Percentiles rank a stretch among this genome's conserved stretches.
Evolutionary conservation across 805 yeast species (phyloP).

Genomic region (Saccharomycopsis fermentans): DNA sequence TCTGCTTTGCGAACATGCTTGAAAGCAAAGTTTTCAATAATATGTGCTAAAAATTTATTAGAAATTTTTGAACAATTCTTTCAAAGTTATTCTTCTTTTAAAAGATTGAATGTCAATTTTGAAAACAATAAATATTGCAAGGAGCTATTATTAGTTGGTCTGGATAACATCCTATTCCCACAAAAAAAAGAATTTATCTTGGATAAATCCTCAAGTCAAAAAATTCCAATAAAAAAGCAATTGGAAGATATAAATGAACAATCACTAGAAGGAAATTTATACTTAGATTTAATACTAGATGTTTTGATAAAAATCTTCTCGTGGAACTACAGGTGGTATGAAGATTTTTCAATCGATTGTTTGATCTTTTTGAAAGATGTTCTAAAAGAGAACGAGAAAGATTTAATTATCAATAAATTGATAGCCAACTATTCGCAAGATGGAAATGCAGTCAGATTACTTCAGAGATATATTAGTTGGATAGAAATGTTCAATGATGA

Average conservation of each 20-base stretch:
- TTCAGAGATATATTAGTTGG: conserved; percentile 18
- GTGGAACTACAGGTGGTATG: conserved; percentile 60
- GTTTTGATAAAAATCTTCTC: conserved; percentile 41
- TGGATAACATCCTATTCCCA: conserved; percentile 13
- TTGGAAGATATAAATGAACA: conserved; percentile 15
- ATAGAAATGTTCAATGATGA: conserved; percentile 17
- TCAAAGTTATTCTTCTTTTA: conserved; percentile 21
- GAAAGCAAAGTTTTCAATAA: conserved; percentile 51
- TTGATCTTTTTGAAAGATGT: conserved; percentile 36
- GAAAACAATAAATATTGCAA: conserved; percentile 12
- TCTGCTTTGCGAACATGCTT: conserved; percentile 46
- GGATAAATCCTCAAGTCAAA: not conserved
- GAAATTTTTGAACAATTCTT: conserved; percentile 33
- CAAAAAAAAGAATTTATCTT: conserved; percentile 17
- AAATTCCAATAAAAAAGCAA: conserved; percentile 18
- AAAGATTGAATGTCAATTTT: conserved; percentile 20
- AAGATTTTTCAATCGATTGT: conserved; percentile 37
- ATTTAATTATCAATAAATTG: conserved; percentile 24
- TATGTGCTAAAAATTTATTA: conserved; percentile 43
- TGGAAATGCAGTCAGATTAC: conserved; percentile 19
- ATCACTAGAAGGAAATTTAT: conserved; percentile 22
- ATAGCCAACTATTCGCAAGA: conserved; percentile 24
- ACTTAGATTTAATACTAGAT: conserved; percentile 31
- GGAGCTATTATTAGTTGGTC: conserved; percentile 21
- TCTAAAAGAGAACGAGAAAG: conserved; percentile 28